Conservation (phyloP, 441 rosid species). For the Raphanus hybrid region DNA sequence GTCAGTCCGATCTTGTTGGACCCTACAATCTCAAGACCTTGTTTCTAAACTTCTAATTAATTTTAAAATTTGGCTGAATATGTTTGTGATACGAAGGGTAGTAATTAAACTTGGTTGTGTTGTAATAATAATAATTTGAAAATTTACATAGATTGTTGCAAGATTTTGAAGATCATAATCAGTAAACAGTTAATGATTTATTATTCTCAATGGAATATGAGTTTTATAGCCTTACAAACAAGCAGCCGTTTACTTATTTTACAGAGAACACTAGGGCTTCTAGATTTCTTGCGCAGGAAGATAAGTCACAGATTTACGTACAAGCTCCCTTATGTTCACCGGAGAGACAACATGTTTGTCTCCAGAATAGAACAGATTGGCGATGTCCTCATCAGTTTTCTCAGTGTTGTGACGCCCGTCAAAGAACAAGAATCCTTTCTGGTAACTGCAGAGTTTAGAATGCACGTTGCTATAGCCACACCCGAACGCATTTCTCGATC, state of each 20-base stretch:
- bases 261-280: background rate
- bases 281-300: conserved; percentile 34
- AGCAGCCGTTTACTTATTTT: conserved; percentile 29
- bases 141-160: background rate
- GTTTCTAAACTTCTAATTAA: conserved; percentile 18
- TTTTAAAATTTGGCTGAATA: background rate
- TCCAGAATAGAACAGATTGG: conserved; percentile 37
- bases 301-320: conserved; percentile 4
- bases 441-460: conserved; percentile 41
- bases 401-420: conserved; percentile 47
- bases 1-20: conserved; percentile 28
- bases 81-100: background rate
- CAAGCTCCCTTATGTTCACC: conserved; percentile 35
- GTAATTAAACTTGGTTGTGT: background rate
- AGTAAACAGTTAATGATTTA: background rate
- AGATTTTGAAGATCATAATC: background rate
- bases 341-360: conserved; percentile 39
- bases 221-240: background rate
- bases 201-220: background rate
- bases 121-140: background rate
- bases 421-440: conserved; percentile 37
- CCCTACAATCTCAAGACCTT: conserved; percentile 43
- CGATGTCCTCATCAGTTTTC: conserved; percentile 36
- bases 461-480: conserved; percentile 40
- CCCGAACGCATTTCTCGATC: conserved; percentile 38